Conservation (phyloP, 2,329 filamentous ascomycete genomes). For the Xylariales sp. region DNA sequence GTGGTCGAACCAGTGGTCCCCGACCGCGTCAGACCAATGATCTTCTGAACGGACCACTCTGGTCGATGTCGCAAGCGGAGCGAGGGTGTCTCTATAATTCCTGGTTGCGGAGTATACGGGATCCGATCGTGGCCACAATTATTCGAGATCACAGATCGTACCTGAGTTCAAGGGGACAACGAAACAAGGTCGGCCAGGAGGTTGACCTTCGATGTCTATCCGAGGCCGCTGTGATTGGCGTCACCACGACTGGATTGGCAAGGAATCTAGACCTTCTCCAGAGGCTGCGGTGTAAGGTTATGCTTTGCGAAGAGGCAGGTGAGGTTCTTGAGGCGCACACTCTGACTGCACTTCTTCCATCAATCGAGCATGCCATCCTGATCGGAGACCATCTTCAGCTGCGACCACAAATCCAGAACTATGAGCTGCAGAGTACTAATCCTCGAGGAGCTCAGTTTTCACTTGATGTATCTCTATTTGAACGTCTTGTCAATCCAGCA, state of each 20-base stretch:
- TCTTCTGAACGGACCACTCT: conserved; percentile 13
- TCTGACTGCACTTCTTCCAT: conserved; percentile 53
- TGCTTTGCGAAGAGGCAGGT: conserved; percentile 66
- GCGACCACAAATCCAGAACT: conserved; percentile 52
- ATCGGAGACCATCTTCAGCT: conserved; percentile 63
- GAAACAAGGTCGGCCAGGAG: conserved; percentile 22
- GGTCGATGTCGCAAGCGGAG: conserved; percentile 18
- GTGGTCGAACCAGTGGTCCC: not conserved
- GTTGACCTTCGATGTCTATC: conserved; percentile 33
- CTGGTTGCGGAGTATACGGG: conserved; percentile 25
- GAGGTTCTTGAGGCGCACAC: conserved; percentile 63
- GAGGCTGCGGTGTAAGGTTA: conserved; percentile 46
- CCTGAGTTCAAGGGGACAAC: conserved; percentile 9
- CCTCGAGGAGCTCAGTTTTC: conserved; percentile 43
- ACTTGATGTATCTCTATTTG: conserved; percentile 58
- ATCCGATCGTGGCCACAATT: conserved; percentile 13
- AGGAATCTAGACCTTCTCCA: conserved; percentile 43
- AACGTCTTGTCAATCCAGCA: conserved; percentile 42
- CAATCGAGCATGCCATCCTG: conserved; percentile 56
- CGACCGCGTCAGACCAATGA: conserved; percentile 7
- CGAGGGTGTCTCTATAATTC: conserved; percentile 21
- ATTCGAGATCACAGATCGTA: conserved; percentile 10
- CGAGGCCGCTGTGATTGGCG: conserved; percentile 45
- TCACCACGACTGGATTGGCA: conserved; percentile 57
- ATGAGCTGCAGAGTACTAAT: conserved; percentile 48